Percentiles rank a stretch among this genome's conserved stretches.
Conservation (phyloP, 495 filamentous ascomycete species). For the Tetracladium marchalianum region DNA sequence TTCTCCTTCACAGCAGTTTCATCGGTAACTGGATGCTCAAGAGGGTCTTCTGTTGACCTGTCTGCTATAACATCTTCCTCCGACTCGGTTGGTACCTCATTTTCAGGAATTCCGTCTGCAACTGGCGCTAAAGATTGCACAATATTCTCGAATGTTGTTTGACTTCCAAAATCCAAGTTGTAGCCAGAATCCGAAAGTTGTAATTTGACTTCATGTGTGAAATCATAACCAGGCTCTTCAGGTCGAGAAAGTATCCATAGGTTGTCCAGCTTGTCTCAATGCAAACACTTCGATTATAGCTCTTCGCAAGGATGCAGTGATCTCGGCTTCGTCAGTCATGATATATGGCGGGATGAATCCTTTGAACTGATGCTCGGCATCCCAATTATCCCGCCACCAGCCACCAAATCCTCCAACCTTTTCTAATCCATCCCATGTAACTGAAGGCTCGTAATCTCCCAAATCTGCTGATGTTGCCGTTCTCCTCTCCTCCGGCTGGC, state of each 20-base stretch:
- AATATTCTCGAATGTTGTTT: slow-evolving; percentile 8
- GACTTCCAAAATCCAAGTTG: slow-evolving; percentile 7
- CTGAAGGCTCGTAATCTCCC: slow-evolving; percentile 43
- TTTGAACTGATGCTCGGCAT: slow-evolving; percentile 30
- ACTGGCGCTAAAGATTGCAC: slow-evolving; percentile 6
- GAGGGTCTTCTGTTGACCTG: slow-evolving; percentile 7
- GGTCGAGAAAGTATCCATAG: slow-evolving; percentile 4
- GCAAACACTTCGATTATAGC: slow-evolving; percentile 53
- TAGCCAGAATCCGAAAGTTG: slow-evolving; percentile 1
- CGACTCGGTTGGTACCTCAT: slow-evolving; percentile 10
- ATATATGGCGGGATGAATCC: slow-evolving; percentile 30
- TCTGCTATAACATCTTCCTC: slow-evolving; percentile 18
- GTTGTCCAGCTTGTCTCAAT: slow-evolving; percentile 29
- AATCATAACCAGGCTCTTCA: slow-evolving; percentile 2
- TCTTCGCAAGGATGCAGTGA: slow-evolving; percentile 39
- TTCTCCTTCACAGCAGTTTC: slow-evolving; percentile 21
- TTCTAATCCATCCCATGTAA: slow-evolving; percentile 45
- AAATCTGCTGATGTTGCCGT: neutral
- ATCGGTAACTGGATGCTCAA: slow-evolving; percentile 22
- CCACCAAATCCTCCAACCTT: slow-evolving; percentile 41
- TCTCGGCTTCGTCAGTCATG: slow-evolving; percentile 26
- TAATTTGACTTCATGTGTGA: slow-evolving; percentile 15
- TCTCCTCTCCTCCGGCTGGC: slow-evolving; percentile 14
- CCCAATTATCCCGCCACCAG: slow-evolving; percentile 37
- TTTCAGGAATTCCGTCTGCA: slow-evolving; percentile 3